Evolutionary conservation across 2,329 filamentous ascomycete genomes (phyloP), one percentile per base, ranked within the genome.

Genomic region (Aspergillus tubingensis): DNA sequence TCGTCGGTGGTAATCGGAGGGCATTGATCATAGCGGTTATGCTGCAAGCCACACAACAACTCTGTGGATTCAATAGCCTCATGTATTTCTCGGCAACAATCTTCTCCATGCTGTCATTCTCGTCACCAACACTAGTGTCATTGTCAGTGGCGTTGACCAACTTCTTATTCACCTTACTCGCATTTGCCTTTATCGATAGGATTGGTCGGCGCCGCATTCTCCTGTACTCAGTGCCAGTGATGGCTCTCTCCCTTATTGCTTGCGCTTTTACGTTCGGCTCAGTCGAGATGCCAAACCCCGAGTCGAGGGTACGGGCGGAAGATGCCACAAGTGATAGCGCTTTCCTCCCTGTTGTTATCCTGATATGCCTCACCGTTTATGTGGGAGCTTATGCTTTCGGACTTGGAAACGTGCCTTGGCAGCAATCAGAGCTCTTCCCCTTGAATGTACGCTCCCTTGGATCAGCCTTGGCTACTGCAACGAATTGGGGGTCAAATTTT

Each of bases 11-110:
- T 78, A 70, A 88, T 56, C 71, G 77, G 54, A 85, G 92, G 62
- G 93, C 94, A 0, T 76, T 97, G 71, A 85, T 85, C 0, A 95
- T 97, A 72, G 92, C 93, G 1, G 96, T 92, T 76, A 84, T 95
- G 65, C 82, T 97, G 2, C 93, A 97, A 71, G 91, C 88, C 0
- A 80, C 96, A 6, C 94, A 97, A 76, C 94, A 98, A 74, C 83
- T 96, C 1, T 95, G 91, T 69, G 92, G 91, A 1, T 95, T 95
- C 76, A 96, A 96, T 78, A 92, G 90, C 10, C 81, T 96, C 30
- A 96, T 96, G 91, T 96, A 96, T 76, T 96, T 92, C 72, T 92
- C 90, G 0, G 90, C 90, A 3, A 92, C 90, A 7, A 91, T 94
- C 30, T 94, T 94, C 72, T 84, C 85, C 2, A 82, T 92, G 32